Evolutionary conservation across 2,329 filamentous ascomycete species (phyloP), one percentile per base, ranked within the genome.

Genomic region (Fusarium agapanthi): DNA sequence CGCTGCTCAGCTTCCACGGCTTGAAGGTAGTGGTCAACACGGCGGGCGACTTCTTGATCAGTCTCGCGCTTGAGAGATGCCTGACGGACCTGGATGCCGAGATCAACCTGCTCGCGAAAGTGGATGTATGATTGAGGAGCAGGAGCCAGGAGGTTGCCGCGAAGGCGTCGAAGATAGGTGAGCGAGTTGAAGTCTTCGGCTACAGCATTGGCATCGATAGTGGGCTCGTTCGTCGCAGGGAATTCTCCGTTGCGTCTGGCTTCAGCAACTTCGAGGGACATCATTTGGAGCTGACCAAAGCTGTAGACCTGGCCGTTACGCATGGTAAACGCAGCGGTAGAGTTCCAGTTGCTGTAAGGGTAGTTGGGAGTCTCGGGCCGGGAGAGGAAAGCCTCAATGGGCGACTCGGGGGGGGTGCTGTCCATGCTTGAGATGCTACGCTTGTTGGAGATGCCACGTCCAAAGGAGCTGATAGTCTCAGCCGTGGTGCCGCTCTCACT

Each of bases 81-180:
- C 67, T 84, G 82, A 5, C 84, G 83, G 24, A 81, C 78, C 7
- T 75, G 72, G 50, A 85, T 83, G 9, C 73, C 73, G 8, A 79
- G 79, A 7, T 79, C 71, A 22, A 84, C 79, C 26, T 81, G 75
- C 15, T 83, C 75, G 1, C 74, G 76, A 1, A 83, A 53, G 1
- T 74, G 37, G 2, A 69, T 71, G 45, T 80, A 81, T 1, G 74
- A 53, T 3, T 75, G 53, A 0, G 72, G 45, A n/a, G 73, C 69
- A 13, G 72, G 74, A 2, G 64, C 44, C 12, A 60, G 57, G 0
- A 15, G 26, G 13, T 77, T 56, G 0, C 76, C 77, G 0, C 78
- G 79, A 10, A 74, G 67, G 6, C 76, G 55, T 1, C 78, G 76
- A 26, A 85, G 81, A 10, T 72, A 65, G 2, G 72, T 16, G 1